These are phyloP conservation scores for Cantharellus anzutake DNA, from an alignment of 768 basidiomycete species.

Conservation along the genomic window DNA sequence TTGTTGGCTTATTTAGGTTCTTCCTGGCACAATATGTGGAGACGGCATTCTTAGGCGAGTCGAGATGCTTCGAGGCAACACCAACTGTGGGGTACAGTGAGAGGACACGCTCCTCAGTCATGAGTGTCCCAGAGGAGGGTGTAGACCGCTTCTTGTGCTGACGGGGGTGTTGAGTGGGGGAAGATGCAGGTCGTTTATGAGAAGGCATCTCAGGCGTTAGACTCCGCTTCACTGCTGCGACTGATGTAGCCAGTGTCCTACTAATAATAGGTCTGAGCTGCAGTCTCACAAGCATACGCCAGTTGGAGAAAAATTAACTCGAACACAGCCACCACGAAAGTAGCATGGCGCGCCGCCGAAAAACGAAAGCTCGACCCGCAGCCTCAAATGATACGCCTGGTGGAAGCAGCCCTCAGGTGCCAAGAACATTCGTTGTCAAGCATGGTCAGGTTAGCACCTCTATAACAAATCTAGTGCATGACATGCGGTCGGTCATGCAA, in stretches of 20 bases:
- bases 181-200: slow-evolving; percentile 7
- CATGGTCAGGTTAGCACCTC: slow-evolving; percentile 85
- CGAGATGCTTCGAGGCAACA: slow-evolving; percentile 2
- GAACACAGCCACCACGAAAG: too few relatives aligned
- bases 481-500: slow-evolving; percentile 92
- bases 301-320: too few relatives aligned
- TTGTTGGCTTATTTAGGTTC: background rate
- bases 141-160: too few relatives aligned
- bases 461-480: slow-evolving; percentile 73
- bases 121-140: background rate
- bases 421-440: slow-evolving; percentile 93
- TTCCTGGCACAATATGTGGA: background rate
- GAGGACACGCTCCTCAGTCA: background rate
- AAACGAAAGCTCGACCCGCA: too few relatives aligned
- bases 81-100: slow-evolving; percentile 15
- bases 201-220: too few relatives aligned
- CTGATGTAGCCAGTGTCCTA: too few relatives aligned
- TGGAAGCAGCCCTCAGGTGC: slow-evolving; percentile 14
- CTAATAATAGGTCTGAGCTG: too few relatives aligned
- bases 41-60: background rate
- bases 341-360: too few relatives aligned
- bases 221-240: too few relatives aligned
- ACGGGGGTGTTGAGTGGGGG: slow-evolving; percentile 6
- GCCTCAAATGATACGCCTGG: too few relatives aligned
- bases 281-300: too few relatives aligned